Base-by-base conservation (phyloP, 176 grass and related monocot species). In the Dendrocalamus sinicus region DNA sequence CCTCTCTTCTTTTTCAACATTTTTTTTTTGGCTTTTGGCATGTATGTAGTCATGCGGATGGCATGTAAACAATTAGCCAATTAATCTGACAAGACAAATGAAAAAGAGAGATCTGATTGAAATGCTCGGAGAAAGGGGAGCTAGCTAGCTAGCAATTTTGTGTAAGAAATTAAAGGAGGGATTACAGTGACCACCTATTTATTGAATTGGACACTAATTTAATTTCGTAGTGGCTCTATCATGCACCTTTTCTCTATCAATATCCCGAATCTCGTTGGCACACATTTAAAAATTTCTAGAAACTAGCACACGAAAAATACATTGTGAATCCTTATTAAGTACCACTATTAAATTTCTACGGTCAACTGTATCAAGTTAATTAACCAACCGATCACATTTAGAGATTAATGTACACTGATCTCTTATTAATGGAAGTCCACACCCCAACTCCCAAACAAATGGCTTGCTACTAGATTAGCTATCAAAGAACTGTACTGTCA, bases 231-330 rank as follows among this genome's bases (percentile, higher is more conserved):
- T 55, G 72, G 4, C 0, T 30, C 5, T 28, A 4, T 16, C 73
- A 19, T 55, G n/a, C 9, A 55, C 45, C 30, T 12, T 74, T 64
- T 12, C 20, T 67, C 7, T 55, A 30, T 17, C 5, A 32, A 43
- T 55, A 15, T 12, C 24, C 14, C 3, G 22, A 30, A n/a, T 61
- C 3, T 54, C 67, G 47, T 45, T 3, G 14, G 20, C 20, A 60
- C 12, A 16, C 15, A 26, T 14, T 26, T 48, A 50, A 70, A n/a
- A 44, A 7, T 61, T 9, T 43, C 6, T 7, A 44, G 9, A 24
- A 82, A 35, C 80, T 55, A 58, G 47, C 88, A 86, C 72, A 82
- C 72, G 78, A 2, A 24, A 62, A 82, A 86, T 82, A 57, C 72
- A 45, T 30, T 39, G 46, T 5, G 15, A 6, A 7, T 26, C 22